Evolutionary conservation across 2,329 filamentous ascomycete genomes (phyloP).

Genomic region (Alternaria gaisen): DNA sequence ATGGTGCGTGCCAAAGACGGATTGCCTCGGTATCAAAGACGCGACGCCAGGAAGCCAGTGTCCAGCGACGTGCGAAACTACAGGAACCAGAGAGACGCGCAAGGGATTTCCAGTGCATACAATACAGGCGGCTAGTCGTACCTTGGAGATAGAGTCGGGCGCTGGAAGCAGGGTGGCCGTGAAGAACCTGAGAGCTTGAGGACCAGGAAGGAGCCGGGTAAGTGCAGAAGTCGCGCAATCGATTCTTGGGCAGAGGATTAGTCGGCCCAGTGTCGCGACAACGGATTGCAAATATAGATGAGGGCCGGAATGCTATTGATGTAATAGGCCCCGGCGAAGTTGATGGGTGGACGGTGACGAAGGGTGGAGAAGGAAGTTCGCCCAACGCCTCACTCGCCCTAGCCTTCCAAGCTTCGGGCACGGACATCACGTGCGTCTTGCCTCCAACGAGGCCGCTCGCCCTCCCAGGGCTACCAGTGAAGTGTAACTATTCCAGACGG

Average conservation of each 20-base stretch:
- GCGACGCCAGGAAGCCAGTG: slow-evolving; percentile 33
- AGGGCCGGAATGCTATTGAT: slow-evolving; percentile 28
- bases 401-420: slow-evolving; percentile 12
- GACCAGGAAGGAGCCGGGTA: slow-evolving; percentile 25
- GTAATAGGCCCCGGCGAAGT: slow-evolving; percentile 26
- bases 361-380: slow-evolving; percentile 22
- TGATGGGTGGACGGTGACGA: slow-evolving; percentile 30
- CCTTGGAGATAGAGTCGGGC: slow-evolving; percentile 34
- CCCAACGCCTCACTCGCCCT: slow-evolving; percentile 21
- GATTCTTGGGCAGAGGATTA: slow-evolving; percentile 12
- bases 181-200: slow-evolving; percentile 31
- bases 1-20: slow-evolving; percentile 35
- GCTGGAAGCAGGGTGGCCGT: slow-evolving; percentile 29
- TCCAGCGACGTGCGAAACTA: slow-evolving; percentile 36
- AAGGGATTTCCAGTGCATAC: slow-evolving; percentile 30
- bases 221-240: slow-evolving; percentile 21
- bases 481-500: background rate
- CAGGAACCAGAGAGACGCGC: slow-evolving; percentile 34
- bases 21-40: slow-evolving; percentile 16
- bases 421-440: slow-evolving; percentile 20
- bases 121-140: slow-evolving; percentile 39
- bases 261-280: slow-evolving; percentile 25
- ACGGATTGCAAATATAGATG: slow-evolving; percentile 30
- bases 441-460: background rate
- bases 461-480: slow-evolving; percentile 13